Evolutionary conservation across 2,329 filamentous ascomycete genomes (phyloP), one percentile per base, ranked within the genome.

Genomic region (Teratosphaeria nubilosa): DNA sequence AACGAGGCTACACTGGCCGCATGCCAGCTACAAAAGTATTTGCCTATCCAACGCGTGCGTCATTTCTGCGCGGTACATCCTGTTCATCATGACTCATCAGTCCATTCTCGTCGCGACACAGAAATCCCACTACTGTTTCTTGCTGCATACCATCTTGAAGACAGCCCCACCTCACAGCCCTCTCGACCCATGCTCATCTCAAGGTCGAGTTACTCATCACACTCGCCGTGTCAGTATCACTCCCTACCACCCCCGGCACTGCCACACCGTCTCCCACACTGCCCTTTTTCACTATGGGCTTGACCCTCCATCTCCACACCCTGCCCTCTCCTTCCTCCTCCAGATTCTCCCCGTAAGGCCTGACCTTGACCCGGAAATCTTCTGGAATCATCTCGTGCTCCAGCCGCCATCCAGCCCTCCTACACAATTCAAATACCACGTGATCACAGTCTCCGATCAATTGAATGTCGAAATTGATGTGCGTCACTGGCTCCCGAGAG

Each of bases 391-490:
- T 96, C 63, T 90, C 86, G 69, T 96, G 91, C 51, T 82, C 71
- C 56, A 68, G 74, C 6, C 84, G 77, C 94, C 94, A 97, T 2
- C 86, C 87, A 1, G 89, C 85, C 13, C 89, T 83, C 51, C 86
- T 82, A 70, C 89, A 92, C 56, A 99, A 81, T 76, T 97, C 92
- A 0, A 87, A 82, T 14, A 97, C 88, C 9, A 97, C 86, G 48
- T 91, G 82, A 70, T 99, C 94, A 74, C 92, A 96, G 71, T 96
- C 90, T 37, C 94, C 94, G n/a, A 97, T 80, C 57, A 99, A 81
- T 71, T 96, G 91, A 65, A 99, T 90, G 73, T 99, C 94, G 67
- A 99, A 97, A 71, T 95, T 90, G 71, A 95, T 88, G 73, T 97
- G 92, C 37, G 80, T 80, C 57, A 96, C 89, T 2, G 90, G 86